These are phyloP conservation scores for Closterium sp. DNA, from an alignment of 139 green algal genomes.

Conservation along the genomic window DNA sequence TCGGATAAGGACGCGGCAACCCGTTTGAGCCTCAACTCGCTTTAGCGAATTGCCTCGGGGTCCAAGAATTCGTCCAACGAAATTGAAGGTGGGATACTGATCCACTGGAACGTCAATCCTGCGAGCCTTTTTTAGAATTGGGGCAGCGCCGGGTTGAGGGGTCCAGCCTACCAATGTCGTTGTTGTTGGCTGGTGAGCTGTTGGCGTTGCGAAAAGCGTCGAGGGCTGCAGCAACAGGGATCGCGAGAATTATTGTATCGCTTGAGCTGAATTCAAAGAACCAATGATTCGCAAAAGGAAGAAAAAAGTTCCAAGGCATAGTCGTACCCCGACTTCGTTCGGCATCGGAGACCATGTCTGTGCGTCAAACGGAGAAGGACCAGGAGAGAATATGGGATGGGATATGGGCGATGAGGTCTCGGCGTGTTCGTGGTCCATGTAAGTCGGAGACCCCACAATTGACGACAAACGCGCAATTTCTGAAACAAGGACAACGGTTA, in stretches of 20 bases:
- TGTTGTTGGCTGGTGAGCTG: constrained; percentile 10
- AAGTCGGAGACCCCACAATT: constrained; percentile 3
- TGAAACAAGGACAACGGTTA: background rate
- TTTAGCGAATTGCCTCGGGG: constrained; percentile 43
- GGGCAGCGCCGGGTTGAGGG: constrained; percentile 1
- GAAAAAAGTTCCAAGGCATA: background rate
- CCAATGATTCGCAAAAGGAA: background rate
- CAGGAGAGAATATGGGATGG: constrained; percentile 8
- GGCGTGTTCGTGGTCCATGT: constrained; percentile 1
- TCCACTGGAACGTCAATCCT: constrained; percentile 42
- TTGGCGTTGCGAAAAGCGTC: background rate
- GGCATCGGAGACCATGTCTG: background rate
- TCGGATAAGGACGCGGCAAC: constrained; percentile 37
- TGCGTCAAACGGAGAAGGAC: background rate
- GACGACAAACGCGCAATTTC: constrained; percentile 17
- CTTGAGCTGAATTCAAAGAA: background rate
- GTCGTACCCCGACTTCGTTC: constrained; percentile 1
- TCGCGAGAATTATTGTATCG: background rate
- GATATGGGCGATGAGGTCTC: background rate
- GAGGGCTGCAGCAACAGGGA: background rate
- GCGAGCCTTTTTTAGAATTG: constrained; percentile 29
- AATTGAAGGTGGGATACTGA: constrained; percentile 36
- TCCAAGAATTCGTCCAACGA: constrained; percentile 39
- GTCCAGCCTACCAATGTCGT: constrained; percentile 2
- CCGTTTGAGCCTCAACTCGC: constrained; percentile 40